Evolutionary conservation across 768 basidiomycete species (phyloP), one percentile per base, ranked within the genome.

Genomic region (Lactarius quietus): DNA sequence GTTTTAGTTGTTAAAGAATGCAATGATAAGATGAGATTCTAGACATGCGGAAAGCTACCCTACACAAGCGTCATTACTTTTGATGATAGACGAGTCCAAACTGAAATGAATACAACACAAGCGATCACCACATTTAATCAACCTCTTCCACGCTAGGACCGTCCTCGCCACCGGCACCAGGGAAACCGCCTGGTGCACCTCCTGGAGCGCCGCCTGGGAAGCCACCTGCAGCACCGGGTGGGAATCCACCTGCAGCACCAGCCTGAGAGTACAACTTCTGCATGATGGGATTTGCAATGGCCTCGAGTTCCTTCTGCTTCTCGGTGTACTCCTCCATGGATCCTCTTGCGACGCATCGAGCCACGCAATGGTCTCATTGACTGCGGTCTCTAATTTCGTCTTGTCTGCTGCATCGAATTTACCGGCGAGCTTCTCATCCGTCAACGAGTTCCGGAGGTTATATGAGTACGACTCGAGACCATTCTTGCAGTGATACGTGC

Each of bases 101-200:
- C 54, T 71, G 68, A 69, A 68, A 70, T 58, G 59, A 61, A 59
- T 45, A 68, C 35, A 62, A 62, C 33, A 68, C 57, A 41, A 20
- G 28, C 4, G 70, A 69, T 54, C 66, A 67, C 64, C 68, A 17
- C 52, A 54, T 1, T 83, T 84, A 91, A 75, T 91, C 89, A 71
- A 94, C 93, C 80, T 95, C 93, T 82, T 95, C 93, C 60, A 95
- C 93, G 64, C 87, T 88, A 54, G 93, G 93, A 53, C 93, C 94
- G 35, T 92, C 92, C 76, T 90, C 91, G 63, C 82, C 79, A 6
- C 69, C 69, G 57, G 79, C 77, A 39, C 81, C 86, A 62, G 80
- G 79, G 72, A 81, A 79, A 66, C 81, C 84, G 36, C 89, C 90
- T 38, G 88, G 86, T 55, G 84, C 85, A 74, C 84, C 91, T 45